A percentile compares a stretch with the other conserved stretches of the same genome.
Evolutionary conservation across 2,329 filamentous ascomycete genomes (phyloP).

Genomic region (Colletotrichum sp.): DNA sequence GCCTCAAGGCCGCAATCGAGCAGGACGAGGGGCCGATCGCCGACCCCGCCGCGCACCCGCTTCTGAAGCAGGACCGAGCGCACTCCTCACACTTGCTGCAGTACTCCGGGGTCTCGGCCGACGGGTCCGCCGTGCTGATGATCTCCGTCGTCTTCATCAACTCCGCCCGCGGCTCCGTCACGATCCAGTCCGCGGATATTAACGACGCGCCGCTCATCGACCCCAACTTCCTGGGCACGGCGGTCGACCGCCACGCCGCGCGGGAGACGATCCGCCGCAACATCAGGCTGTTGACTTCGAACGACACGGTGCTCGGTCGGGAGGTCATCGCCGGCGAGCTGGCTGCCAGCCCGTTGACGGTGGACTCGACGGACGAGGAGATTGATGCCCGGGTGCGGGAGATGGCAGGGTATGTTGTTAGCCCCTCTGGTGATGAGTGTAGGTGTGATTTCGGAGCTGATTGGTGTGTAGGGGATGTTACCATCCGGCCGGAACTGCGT

Average conservation of each 20-base stretch:
- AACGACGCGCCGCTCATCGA: constrained; percentile 28
- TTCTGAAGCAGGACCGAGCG: constrained; percentile 30
- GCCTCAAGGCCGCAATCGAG: constrained; percentile 33
- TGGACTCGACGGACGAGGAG: constrained; percentile 29
- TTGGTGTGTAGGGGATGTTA: constrained; percentile 28
- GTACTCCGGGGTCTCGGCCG: background rate
- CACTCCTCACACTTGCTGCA: background rate
- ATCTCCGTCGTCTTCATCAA: constrained; percentile 20
- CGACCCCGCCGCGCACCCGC: constrained; percentile 32
- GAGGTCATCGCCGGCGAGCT: constrained; percentile 25
- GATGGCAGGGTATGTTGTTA: constrained; percentile 12
- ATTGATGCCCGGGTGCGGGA: constrained; percentile 29
- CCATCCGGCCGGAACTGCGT: constrained; percentile 36
- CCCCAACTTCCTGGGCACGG: constrained; percentile 34
- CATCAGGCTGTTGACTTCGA: constrained; percentile 16
- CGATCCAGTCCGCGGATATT: constrained; percentile 22
- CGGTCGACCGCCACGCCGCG: constrained; percentile 31
- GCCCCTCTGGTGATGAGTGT: constrained; percentile 26
- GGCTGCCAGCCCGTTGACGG: constrained; percentile 22
- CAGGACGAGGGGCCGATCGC: constrained; percentile 36
- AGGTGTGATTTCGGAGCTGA: constrained; percentile 30
- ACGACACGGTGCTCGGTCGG: constrained; percentile 17
- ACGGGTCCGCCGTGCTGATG: background rate
- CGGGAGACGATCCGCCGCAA: constrained; percentile 29
- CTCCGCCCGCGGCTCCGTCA: constrained; percentile 31